phyloP scores from a whole-genome alignment of 257 asterid genomes.

The Anisodus tanguticus region DNA sequence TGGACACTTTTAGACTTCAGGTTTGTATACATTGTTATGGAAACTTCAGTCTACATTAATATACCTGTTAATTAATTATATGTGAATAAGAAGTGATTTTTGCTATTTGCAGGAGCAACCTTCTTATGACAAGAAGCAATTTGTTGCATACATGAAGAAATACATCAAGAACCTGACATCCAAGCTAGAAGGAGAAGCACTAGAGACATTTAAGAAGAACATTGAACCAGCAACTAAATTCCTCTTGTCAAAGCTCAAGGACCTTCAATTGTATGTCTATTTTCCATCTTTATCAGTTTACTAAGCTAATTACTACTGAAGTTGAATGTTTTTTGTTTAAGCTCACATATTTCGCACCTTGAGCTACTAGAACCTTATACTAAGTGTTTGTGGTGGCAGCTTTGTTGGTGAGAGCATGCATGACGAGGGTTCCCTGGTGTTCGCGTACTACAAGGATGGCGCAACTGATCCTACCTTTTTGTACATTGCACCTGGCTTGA shows the following conservation, averaged over 20 bases:
- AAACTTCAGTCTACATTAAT: neutral
- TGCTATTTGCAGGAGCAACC: constrained; percentile 81
- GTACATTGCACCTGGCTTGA: constrained; percentile 71
- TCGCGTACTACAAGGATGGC: constrained; percentile 90
- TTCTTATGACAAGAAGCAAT: constrained; percentile 77
- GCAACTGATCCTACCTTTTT: constrained; percentile 82
- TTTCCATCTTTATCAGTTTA: neutral
- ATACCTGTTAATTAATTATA: neutral
- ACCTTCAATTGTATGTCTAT: constrained; percentile 81
- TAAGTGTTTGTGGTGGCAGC: neutral
- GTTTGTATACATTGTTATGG: constrained; percentile 27
- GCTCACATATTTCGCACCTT: neutral
- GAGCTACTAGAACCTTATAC: neutral
- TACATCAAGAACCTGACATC: constrained; percentile 70
- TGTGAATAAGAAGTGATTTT: neutral
- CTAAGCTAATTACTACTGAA: neutral
- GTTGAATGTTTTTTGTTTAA: neutral
- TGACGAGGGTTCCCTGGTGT: constrained; percentile 67
- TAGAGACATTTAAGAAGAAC: constrained; percentile 64
- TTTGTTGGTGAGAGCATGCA: constrained; percentile 95
- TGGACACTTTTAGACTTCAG: constrained; percentile 96
- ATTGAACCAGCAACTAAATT: constrained; percentile 82
- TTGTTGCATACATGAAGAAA: constrained; percentile 62
- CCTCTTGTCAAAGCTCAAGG: constrained; percentile 65
- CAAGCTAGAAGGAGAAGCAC: constrained; percentile 66